phyloP scores from a whole-genome alignment of 768 basidiomycete genomes.

The Hortiboletus flavorubellus region DNA sequence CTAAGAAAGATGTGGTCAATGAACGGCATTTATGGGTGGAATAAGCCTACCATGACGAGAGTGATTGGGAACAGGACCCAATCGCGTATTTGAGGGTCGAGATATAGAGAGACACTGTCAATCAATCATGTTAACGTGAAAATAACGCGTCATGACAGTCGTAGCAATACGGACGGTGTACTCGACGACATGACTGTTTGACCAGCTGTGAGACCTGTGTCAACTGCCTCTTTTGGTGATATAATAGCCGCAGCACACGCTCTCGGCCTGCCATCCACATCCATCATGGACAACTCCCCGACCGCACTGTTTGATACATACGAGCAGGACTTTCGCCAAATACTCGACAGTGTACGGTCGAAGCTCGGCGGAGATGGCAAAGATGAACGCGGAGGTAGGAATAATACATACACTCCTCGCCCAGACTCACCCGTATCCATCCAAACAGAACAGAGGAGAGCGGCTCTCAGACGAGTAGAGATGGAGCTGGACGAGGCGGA shows the following conservation, averaged over 20 bases:
- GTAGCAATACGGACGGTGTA: slow-evolving; percentile 21
- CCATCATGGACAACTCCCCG: slow-evolving; percentile 75
- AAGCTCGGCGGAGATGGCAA: slow-evolving; percentile 74
- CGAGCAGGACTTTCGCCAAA: slow-evolving; percentile 87
- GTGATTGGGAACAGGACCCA: slow-evolving; percentile 97
- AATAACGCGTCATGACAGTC: neutral
- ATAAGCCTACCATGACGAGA: slow-evolving; percentile 79
- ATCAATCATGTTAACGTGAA: slow-evolving; percentile 6
- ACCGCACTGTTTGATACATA: slow-evolving; percentile 88
- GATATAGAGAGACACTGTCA: slow-evolving; percentile 54
- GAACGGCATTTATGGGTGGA: neutral
- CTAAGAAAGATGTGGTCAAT: slow-evolving; percentile 37
- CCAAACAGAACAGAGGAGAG: slow-evolving; percentile 71
- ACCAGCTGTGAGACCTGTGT: slow-evolving; percentile 1
- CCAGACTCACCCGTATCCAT: slow-evolving; percentile 1
- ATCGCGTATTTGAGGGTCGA: slow-evolving; percentile 94
- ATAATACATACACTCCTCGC: neutral
- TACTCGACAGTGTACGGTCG: slow-evolving; percentile 67
- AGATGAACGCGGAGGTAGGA: slow-evolving; percentile 67
- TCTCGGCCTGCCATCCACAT: neutral
- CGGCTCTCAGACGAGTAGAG: slow-evolving; percentile 77
- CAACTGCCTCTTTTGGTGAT: slow-evolving; percentile 26
- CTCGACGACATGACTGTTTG: slow-evolving; percentile 37
- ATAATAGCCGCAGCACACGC: slow-evolving; percentile 18
- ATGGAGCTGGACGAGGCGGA: slow-evolving; percentile 98